Base-by-base conservation (phyloP, 768 basidiomycete species). In the Termitomyces sp. region DNA sequence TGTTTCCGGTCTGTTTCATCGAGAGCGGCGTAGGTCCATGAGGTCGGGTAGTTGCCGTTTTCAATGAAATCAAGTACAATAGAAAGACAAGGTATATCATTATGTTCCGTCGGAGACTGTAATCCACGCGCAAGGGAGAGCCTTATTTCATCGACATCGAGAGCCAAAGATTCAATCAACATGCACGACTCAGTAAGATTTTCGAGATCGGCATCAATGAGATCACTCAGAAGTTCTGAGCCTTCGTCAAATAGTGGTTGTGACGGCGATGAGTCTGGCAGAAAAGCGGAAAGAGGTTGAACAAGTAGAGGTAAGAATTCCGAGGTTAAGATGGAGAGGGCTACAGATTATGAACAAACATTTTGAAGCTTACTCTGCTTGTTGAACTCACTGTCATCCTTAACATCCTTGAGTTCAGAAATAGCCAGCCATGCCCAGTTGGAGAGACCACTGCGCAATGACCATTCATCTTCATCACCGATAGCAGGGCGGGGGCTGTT, bases 371-470 rank as follows among this genome's bases (percentile, higher is more conserved):
- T 42, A 18, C 42, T 26, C 26, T 10, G 13, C 44, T 14, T 40
- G 45, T 40, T 22, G 39, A 57, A 62, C 77, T 73, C 61, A 88
- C 89, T 78, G 64, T 91, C 88, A 50, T 89, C 86, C 68, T 83
- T 84, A 45, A 85, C 82, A 54, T 89, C 85, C 67, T 84, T 86
- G 46, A 91, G 79, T 65, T 88, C 88, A 6, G 82, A 79, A n/a
- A 91, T 81, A 2, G 83, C 79, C 63, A 86, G 79, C 89, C 91
- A 93, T 42, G 84, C 80, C 91, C 91, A 93, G 45, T 79, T 82
- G 2, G 87, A 84, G 30, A 93, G 74, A 8, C 80, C 80, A 54
- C 76, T 80, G 20, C 91, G 83, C 46, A 88, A 68, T 26, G 67
- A 76, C 91, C 91, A 93, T 46, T 82, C 76, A 61, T 90, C 87